These are phyloP conservation scores for Coniferiporia sulphurascens DNA, from an alignment of 1,284 basidiomycete genomes.

Conservation along the genomic window DNA sequence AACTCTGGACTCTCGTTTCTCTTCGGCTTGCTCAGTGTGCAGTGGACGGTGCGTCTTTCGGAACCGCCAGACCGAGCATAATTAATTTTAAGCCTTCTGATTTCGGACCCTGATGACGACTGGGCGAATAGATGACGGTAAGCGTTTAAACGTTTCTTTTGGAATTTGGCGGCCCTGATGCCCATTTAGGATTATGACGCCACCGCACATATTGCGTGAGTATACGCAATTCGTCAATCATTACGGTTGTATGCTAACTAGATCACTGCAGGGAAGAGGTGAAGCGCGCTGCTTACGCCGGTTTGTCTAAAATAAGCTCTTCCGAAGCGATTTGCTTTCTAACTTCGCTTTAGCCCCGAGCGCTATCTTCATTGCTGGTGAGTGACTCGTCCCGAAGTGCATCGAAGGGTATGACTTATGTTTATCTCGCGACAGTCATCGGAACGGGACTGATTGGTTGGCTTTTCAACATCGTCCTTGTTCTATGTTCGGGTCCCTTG, in stretches of 20 bases:
- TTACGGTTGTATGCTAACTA: neutral
- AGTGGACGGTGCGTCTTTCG: constrained; percentile 70
- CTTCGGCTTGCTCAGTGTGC: constrained; percentile 84
- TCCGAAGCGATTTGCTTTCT: neutral
- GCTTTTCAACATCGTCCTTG: constrained; percentile 77
- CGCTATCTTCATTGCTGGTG: constrained; percentile 82
- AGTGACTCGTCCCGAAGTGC: constrained; percentile 17
- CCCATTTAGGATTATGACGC: constrained; percentile 57
- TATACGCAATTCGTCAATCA: constrained; percentile 12
- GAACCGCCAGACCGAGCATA: constrained; percentile 11
- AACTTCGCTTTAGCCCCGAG: constrained; percentile 43
- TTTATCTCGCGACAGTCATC: constrained; percentile 43
- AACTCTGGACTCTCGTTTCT: constrained; percentile 81
- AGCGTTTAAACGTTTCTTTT: constrained; percentile 20
- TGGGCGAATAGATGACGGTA: constrained; percentile 57
- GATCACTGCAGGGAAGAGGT: constrained; percentile 69
- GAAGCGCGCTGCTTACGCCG: constrained; percentile 81
- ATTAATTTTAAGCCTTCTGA: no score
- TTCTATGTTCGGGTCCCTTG: constrained; percentile 78
- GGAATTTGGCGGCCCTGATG: neutral
- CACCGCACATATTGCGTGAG: constrained; percentile 84
- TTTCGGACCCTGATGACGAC: neutral
- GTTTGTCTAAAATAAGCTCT: constrained; percentile 29
- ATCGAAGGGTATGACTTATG: neutral
- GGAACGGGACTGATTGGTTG: constrained; percentile 83